Base-by-base conservation (phyloP, 768 basidiomycete genomes). In the Lactarius hengduanensis region DNA sequence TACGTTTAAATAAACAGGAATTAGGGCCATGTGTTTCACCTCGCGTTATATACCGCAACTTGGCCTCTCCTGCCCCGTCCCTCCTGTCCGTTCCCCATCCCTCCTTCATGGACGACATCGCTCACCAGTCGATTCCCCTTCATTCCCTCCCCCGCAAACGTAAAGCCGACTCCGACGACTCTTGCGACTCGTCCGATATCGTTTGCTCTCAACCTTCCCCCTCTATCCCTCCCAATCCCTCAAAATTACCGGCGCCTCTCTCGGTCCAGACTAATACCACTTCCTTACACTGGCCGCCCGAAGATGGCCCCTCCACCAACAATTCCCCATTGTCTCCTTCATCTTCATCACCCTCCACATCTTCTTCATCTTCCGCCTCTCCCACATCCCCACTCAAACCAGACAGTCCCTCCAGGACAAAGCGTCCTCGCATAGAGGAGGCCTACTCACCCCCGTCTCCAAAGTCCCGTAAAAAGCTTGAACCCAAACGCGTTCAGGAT, bases 131-230 rank as follows among this genome's bases (percentile, higher is more conserved):
- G 63, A 76, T 78, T 70, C 81, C 82, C 66, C 66, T 76, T 71
- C 81, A 77, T 59, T 74, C 62, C 76, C 82, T 81, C 80, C 81
- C 74, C 65, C 82, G 86, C 74, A 91, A 91, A 77, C 86, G 89
- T 71, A 91, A 91, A 77, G 83, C 86, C 0, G 83, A 83, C 74
- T 62, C 74, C 34, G 86, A 89, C 64, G 80, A 82, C 56, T 62
- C 59, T 54, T 64, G 62, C 50, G 59, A 60, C 64, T 41, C 50
- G 20, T 3, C 65, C 26, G 70, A 66, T n/a, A 66, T 65, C 55
- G 67, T 57, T 9, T 66, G 67, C 20, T 36, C 67, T 0, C 59
- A 66, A n/a, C 64, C 67, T 2, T 7, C 59, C 15, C 59, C 47
- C 10, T 41, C 54, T 13, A 63, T 70, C 1, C 58, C n/a, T n/a